A percentile compares a stretch with the other conserved stretches of the same genome.
These are phyloP conservation scores for Dendrobium chrysotoxum DNA, from an alignment of 106 monocot genomes.

Conservation along the genomic window DNA sequence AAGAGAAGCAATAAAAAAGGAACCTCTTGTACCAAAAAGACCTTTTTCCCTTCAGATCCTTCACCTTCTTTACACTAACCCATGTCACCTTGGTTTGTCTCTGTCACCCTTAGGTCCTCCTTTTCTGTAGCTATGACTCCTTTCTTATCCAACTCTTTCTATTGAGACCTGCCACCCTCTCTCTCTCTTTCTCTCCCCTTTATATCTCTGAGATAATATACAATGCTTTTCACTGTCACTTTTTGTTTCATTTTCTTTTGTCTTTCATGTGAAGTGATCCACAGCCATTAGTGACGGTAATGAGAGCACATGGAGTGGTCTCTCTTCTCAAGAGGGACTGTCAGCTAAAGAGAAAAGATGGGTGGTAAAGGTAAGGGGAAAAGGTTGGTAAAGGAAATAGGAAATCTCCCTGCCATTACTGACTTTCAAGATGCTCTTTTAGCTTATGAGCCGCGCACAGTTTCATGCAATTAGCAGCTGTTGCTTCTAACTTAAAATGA, in stretches of 20 bases:
- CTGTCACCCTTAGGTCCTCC: neutral
- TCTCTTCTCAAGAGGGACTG: neutral
- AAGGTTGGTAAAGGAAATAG: neutral
- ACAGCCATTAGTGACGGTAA: neutral
- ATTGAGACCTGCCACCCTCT: neutral
- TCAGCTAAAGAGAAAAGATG: neutral
- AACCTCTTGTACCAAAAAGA: neutral
- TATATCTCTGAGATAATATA: neutral
- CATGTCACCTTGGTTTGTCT: conserved; percentile 3
- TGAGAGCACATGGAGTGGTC: neutral
- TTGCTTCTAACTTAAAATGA: too few species aligned
- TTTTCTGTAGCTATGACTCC: neutral
- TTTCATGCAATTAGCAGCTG: too few species aligned
- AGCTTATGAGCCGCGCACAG: neutral
- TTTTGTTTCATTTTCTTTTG: conserved; percentile 5
- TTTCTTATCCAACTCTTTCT: neutral
- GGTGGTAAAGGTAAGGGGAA: too few species aligned
- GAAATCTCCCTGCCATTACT: neutral
- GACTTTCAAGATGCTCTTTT: neutral
- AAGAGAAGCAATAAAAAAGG: neutral
- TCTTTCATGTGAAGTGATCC: conserved; percentile 5
- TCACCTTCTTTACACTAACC: neutral
- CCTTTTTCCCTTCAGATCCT: neutral
- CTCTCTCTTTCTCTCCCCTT: neutral
- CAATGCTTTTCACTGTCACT: neutral